A percentile compares a stretch with the other conserved stretches of the same genome.
These are phyloP conservation scores for Hawksworthiomyces lignivorus DNA, from an alignment of 2,329 filamentous ascomycete species.

Conservation along the genomic window DNA sequence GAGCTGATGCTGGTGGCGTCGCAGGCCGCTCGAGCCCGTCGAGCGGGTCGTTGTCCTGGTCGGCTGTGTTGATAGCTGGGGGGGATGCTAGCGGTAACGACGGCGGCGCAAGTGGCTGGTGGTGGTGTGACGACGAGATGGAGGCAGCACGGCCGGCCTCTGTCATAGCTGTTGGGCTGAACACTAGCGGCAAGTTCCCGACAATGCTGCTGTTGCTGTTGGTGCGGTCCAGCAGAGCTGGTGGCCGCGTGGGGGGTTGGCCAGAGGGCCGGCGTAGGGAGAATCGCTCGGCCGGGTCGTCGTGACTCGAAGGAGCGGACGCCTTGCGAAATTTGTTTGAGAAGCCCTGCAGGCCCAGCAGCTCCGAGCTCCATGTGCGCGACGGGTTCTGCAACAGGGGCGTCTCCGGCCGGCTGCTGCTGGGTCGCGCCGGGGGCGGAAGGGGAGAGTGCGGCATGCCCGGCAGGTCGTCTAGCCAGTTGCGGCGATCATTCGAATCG, in stretches of 20 bases:
- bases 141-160: neutral
- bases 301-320: constrained; percentile 44
- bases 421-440: constrained; percentile 20
- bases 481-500: constrained; percentile 33
- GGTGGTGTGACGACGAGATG: too few species aligned
- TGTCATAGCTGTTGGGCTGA: constrained; percentile 32
- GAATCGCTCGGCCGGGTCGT: constrained; percentile 33
- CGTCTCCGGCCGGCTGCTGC: constrained; percentile 46
- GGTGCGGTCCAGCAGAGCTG: constrained; percentile 26
- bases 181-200: constrained; percentile 24
- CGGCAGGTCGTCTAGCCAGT: constrained; percentile 45
- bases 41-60: constrained; percentile 37
- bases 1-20: constrained; percentile 51
- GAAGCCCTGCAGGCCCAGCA: constrained; percentile 37
- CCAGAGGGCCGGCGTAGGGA: constrained; percentile 41
- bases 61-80: neutral
- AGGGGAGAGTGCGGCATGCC: constrained; percentile 24
- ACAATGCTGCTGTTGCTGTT: constrained; percentile 13
- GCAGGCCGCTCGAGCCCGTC: constrained; percentile 48
- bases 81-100: too few species aligned
- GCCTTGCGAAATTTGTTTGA: constrained; percentile 35
- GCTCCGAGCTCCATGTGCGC: constrained; percentile 48
- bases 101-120: too few species aligned
- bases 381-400: constrained; percentile 40
- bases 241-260: constrained; percentile 36